Evolutionary conservation across 768 basidiomycete species (phyloP), one percentile per base, ranked within the genome.

Genomic region (Glaciozyma martinii): DNA sequence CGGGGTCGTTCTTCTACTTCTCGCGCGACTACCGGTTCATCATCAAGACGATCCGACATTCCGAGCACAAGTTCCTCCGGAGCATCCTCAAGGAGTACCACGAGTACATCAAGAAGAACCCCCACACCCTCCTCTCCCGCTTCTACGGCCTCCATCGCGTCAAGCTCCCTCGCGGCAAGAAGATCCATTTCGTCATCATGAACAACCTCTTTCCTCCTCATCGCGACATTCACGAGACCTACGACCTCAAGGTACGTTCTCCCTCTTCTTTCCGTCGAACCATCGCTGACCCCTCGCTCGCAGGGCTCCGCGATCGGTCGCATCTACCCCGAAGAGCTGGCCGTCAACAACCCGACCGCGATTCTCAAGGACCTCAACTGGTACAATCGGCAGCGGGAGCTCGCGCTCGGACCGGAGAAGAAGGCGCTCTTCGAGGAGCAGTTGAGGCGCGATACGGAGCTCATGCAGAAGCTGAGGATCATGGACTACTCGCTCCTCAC

Each of bases 151-250:
- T 99, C 16, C 95, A 99, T 74, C 86, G 95, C 62, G 95, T 99
- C 65, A 99, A 99, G 79, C 82, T 99, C 0, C 95, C 95, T 0
- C 81, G 83, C 43, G 95, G 95, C 0, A 79, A 82, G 53, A 99
- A 99, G 79, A 99, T 99, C 60, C 95, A 99, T 76, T 99, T 99
- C 75, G 91, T 98, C 61, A 95, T 99, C 78, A 97, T 98, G 92
- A 99, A 98, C 80, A 99, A 99, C 76, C 82, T 99, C 33, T 97
- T 99, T 78, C 94, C 95, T 0, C 87, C 95, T 0, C 94, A 98
- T 78, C 85, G 90, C 70, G 95, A 99, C 76, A 82, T 98, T 50
- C 95, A 99, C 77, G 95, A 97, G 79, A 94, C 93, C 37, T 98
- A 88, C 74, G 94, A 99, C 76, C 81, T 98, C 70, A 98, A 99